Percentiles rank a stretch among this genome's conserved stretches.
phyloP scores from a whole-genome alignment of 148 eudicot species.

The Vaccinium macrocarpon region DNA sequence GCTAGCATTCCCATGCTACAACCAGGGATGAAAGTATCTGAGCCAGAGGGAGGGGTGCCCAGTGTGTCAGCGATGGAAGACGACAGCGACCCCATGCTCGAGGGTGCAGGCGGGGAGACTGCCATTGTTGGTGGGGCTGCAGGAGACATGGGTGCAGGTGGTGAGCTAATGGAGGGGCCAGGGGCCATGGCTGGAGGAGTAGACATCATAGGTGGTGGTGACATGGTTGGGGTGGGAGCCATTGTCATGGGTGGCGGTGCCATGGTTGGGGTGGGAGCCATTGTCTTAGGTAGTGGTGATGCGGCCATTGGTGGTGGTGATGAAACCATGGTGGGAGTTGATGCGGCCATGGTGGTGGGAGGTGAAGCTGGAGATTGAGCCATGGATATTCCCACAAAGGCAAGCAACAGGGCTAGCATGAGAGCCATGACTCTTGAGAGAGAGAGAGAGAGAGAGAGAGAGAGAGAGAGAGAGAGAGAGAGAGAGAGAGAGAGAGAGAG shows the following conservation, averaged over 20 bases:
- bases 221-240: constrained; percentile 16
- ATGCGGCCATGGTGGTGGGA: constrained; percentile 8
- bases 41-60: neutral
- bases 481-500: no score
- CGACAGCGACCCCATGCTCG: neutral
- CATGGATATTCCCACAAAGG: constrained; percentile 1
- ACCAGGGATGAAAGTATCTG: neutral
- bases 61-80: neutral
- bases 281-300: neutral
- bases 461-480: no score
- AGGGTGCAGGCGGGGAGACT: neutral
- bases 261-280: neutral
- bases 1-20: constrained; percentile 5
- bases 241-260: neutral
- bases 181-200: constrained; percentile 10
- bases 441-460: neutral
- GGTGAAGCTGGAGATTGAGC: constrained; percentile 15
- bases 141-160: neutral
- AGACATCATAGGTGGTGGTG: neutral
- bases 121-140: neutral
- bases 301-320: neutral
- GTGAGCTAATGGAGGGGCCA: neutral
- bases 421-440: constrained; percentile 16
- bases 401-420: constrained; percentile 14
- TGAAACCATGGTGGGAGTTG: constrained; percentile 9